These are phyloP conservation scores for Nothophytophthora sp. DNA, from an alignment of 352 stramenopile species.

Conservation along the genomic window DNA sequence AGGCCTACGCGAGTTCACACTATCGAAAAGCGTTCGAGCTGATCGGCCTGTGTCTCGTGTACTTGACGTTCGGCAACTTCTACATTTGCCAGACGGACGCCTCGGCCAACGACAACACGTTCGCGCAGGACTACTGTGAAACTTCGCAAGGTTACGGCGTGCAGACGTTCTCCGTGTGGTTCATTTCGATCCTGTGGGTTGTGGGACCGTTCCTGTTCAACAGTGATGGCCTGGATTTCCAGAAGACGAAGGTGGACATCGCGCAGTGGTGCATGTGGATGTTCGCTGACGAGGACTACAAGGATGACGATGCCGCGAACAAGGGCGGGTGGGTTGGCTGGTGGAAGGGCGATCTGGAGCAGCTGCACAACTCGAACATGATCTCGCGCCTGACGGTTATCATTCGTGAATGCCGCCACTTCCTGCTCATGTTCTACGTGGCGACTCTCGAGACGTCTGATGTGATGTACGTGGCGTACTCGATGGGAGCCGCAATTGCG, in stretches of 20 bases:
- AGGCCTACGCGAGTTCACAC: slow-evolving; percentile 69
- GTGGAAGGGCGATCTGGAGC: slow-evolving; percentile 69
- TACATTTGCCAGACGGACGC: slow-evolving; percentile 60
- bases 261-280: slow-evolving; percentile 67
- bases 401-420: slow-evolving; percentile 71
- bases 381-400: slow-evolving; percentile 73
- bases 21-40: slow-evolving; percentile 81
- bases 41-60: slow-evolving; percentile 71
- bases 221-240: slow-evolving; percentile 72
- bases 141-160: slow-evolving; percentile 73
- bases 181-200: slow-evolving; percentile 74
- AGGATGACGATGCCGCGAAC: slow-evolving; percentile 60
- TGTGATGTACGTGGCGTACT: slow-evolving; percentile 51
- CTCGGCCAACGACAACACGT: slow-evolving; percentile 46
- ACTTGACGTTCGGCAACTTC: slow-evolving; percentile 68
- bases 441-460: slow-evolving; percentile 49
- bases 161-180: slow-evolving; percentile 82
- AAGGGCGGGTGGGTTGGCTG: slow-evolving; percentile 75
- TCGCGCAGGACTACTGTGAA: slow-evolving; percentile 60
- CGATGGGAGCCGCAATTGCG: slow-evolving; percentile 44
- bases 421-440: slow-evolving; percentile 78
- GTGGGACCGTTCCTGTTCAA: slow-evolving; percentile 81
- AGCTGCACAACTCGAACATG: slow-evolving; percentile 66
- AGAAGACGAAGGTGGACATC: slow-evolving; percentile 78
- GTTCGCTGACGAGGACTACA: slow-evolving; percentile 64